A percentile compares a stretch with the other conserved stretches of the same genome.
phyloP scores from a whole-genome alignment of 176 grass and related monocot genomes.

The Zoysia japonica region DNA sequence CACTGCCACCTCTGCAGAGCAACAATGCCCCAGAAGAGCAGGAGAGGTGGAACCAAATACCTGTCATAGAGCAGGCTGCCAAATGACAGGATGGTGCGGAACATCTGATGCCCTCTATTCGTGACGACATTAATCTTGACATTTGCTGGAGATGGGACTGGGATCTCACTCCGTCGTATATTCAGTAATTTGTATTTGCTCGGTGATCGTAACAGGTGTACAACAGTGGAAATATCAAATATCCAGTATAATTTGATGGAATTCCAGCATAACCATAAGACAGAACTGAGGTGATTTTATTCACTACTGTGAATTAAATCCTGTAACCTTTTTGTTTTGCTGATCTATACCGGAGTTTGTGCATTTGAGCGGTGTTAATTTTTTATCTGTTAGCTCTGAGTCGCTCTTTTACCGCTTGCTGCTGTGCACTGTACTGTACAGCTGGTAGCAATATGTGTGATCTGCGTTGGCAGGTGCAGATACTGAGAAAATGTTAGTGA shows the following conservation, averaged over 20 bases:
- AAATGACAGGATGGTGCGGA: conserved; percentile 42
- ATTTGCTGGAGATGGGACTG: conserved; percentile 36
- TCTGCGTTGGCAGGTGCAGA: too few relatives aligned
- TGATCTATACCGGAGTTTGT: background rate
- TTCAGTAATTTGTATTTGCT: conserved; percentile 42
- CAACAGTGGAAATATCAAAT: conserved; percentile 32
- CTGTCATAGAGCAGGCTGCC: conserved; percentile 66
- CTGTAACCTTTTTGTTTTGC: conserved; percentile 18
- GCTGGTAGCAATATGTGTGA: too few relatives aligned
- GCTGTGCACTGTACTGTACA: too few relatives aligned
- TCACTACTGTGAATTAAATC: conserved; percentile 41
- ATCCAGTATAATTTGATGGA: conserved; percentile 34
- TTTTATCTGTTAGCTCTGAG: background rate
- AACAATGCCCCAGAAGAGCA: conserved; percentile 53
- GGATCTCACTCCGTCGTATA: conserved; percentile 38
- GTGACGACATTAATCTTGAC: conserved; percentile 30
- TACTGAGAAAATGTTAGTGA: too few relatives aligned
- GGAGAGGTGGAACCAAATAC: conserved; percentile 60
- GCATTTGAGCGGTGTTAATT: background rate
- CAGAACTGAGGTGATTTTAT: conserved; percentile 14
- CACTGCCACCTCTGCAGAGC: conserved; percentile 73
- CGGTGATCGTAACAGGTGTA: conserved; percentile 50
- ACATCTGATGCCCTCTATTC: background rate
- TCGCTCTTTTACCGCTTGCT: too few relatives aligned
- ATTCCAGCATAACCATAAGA: conserved; percentile 29